Percentiles rank a stretch among this genome's conserved stretches.
Evolutionary conservation across 2,329 filamentous ascomycete genomes (phyloP).

Genomic region (Sporothrix dimorphospora): DNA sequence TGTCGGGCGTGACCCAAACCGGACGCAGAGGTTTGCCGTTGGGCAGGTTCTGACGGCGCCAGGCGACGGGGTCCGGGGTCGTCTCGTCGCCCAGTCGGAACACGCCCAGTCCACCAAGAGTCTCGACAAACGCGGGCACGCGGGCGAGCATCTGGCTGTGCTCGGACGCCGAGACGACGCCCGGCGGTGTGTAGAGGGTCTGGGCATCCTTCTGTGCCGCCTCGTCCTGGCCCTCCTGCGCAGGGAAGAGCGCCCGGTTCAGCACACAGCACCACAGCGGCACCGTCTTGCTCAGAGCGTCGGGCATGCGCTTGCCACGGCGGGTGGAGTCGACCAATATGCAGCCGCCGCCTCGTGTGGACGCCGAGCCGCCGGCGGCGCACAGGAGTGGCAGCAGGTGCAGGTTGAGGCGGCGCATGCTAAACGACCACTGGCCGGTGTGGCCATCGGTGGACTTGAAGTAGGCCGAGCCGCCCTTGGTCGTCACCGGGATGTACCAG

Average conservation of each 20-base stretch:
- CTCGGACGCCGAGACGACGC: slow-evolving; percentile 73
- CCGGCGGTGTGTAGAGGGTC: slow-evolving; percentile 69
- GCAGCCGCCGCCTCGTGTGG: slow-evolving; percentile 65
- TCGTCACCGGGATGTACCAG: slow-evolving; percentile 73
- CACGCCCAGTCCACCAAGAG: slow-evolving; percentile 57
- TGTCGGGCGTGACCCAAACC: slow-evolving; percentile 66
- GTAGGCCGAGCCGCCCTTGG: slow-evolving; percentile 70
- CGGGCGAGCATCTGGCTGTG: slow-evolving; percentile 74
- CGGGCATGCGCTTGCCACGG: slow-evolving; percentile 82
- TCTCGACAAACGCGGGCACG: slow-evolving; percentile 58
- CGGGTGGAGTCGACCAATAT: slow-evolving; percentile 93
- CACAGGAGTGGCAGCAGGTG: slow-evolving; percentile 74
- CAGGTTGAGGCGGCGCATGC: slow-evolving; percentile 79
- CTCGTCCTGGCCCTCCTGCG: slow-evolving; percentile 36
- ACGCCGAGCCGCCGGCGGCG: no score
- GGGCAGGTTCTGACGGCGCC: slow-evolving; percentile 56
- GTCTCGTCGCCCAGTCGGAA: slow-evolving; percentile 54
- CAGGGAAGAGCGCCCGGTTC: slow-evolving; percentile 76
- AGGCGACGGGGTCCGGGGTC: background rate
- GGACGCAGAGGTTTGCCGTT: slow-evolving; percentile 71
- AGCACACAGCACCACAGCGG: slow-evolving; percentile 92
- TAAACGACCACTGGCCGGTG: slow-evolving; percentile 87
- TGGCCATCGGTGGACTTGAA: slow-evolving; percentile 99
- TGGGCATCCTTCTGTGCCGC: slow-evolving; percentile 41
- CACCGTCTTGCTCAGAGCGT: slow-evolving; percentile 90